Evolutionary conservation across 169 alveolate genomes (phyloP), one percentile per base, ranked within the genome.

Genomic region (Prorocentrum cordatum): DNA sequence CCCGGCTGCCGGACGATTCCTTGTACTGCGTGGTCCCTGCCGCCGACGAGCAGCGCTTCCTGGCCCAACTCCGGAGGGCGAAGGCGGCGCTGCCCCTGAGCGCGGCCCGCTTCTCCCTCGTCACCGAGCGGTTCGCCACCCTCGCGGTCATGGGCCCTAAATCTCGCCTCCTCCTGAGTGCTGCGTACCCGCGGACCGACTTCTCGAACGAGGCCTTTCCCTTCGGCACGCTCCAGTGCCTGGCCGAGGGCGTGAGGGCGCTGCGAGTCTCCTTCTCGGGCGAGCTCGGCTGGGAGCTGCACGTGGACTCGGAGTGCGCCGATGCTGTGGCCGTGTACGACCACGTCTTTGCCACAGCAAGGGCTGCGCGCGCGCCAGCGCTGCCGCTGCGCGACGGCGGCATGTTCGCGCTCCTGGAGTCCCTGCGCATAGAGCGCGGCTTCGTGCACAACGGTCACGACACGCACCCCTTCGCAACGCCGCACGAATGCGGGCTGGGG

Each of bases 401-500:
- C 3, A 39, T 58, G 42, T 71, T 71, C 16, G 54, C 83, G 22
- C 54, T 71, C 67, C 33, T 71, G 59, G 36, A 71, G 45, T 39
- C 66, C 1, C 29, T 71, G 66, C 54, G 83, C 45, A 71, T 71
- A 16, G 83, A 71, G 42, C 38, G 42, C 45, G 39, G 47, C 3
- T 71, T 42, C 66, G 38, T 45, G 32, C 83, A 71, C 66, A 39
- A 71, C 59, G 83, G 83, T 5, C 83, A 71, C 50, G 83, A 71
- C 66, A 10, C 35, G n/a, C 16, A 31, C 20, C 83, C 83, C 3
- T 31, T 42, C 45, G 64, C 10, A 16, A 71, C 67, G 24, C 67
- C 59, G 42, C 31, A 24, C 12, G 59, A 71, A 16, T 64, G 36
- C 14, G 83, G 83, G 31, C 66, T 71, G 38, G 66, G 47, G 7